Base-by-base conservation (phyloP, 192 early-diverging fungal species). In the Linnemannia hyalina region DNA sequence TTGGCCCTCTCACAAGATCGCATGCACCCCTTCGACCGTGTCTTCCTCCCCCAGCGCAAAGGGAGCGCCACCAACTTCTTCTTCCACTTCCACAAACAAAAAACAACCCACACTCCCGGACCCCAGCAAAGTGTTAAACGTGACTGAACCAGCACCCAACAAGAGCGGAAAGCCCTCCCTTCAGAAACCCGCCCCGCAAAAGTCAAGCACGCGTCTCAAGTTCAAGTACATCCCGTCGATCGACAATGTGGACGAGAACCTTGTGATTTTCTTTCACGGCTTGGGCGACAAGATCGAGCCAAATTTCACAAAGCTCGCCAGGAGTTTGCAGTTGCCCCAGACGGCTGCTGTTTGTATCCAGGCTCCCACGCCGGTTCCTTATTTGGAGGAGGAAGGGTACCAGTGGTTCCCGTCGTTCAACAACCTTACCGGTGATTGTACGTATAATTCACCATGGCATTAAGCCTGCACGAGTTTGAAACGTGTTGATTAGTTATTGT, bases 261-360 rank as follows among this genome's bases (percentile, higher is more conserved):
- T 95, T 20, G 91, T 96, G 29, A 80, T 96, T 26, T 89, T 96
- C 22, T 89, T 96, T 38, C 95, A 96, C 80, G 95, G 95, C 18
- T 88, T 96, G 6, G 95, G 95, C 77, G 95, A 95, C 80, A 89
- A 88, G 44, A 89, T 90, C 60, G 81, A 80, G 35, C 94, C 95
- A 44, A 76, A 71, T 35, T 96, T 96, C 84, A 73, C 89, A 15
- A 82, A 89, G 20, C 90, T 96, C 40, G 95, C 93, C 0, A n/a
- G 77, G n/a, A 90, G 89, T 42, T 68, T 95, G 70, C 77, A 92
- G 38, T 80, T 96, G 44, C 94, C 95, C 1, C 94, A 96, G 86
- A 96, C 95, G 0, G 93, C 93, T 0, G 81, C 93, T 0, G 65
- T 93, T n/a, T 90, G 94, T 40, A 75, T 93, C 44, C 89, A 89